Conservation (phyloP, 768 basidiomycete species). For the Boletus rubropictus region DNA sequence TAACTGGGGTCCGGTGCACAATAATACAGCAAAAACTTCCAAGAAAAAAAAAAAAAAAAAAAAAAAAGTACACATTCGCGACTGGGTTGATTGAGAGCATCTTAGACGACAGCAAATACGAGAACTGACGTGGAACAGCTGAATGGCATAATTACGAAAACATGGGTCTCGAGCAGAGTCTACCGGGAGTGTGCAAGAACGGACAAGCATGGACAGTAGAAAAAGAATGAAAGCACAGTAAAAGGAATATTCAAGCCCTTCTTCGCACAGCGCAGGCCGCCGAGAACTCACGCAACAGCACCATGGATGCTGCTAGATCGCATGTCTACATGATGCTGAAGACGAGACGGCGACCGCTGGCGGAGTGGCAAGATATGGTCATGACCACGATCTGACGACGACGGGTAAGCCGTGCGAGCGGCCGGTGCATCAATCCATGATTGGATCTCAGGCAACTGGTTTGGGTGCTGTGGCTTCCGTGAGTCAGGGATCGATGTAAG, state of each 20-base stretch:
- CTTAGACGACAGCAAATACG: constrained; percentile 25
- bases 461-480: constrained; percentile 30
- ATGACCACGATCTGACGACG: constrained; percentile 30
- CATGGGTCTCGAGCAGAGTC: constrained; percentile 13
- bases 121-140: constrained; percentile 14
- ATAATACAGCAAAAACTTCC: constrained; percentile 28
- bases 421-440: constrained; percentile 40
- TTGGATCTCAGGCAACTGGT: constrained; percentile 43
- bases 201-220: constrained; percentile 4
- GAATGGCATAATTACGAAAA: constrained; percentile 18
- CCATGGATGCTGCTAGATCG: constrained; percentile 27
- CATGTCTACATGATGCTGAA: constrained; percentile 32
- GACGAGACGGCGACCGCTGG: constrained; percentile 30
- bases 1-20: constrained; percentile 16
- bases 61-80: constrained; percentile 21
- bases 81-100: constrained; percentile 9
- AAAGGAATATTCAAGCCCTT: neutral
- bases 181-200: constrained; percentile 23
- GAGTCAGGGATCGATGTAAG: constrained; percentile 34
- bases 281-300: constrained; percentile 25
- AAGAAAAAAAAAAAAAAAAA: constrained; percentile 34
- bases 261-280: constrained; percentile 17
- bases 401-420: constrained; percentile 22
- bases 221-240: constrained; percentile 10
- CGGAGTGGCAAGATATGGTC: constrained; percentile 28